A percentile compares a stretch with the other conserved stretches of the same genome.
Conservation (phyloP, 2,329 filamentous ascomycete species). For the Raffaelea arxii region DNA sequence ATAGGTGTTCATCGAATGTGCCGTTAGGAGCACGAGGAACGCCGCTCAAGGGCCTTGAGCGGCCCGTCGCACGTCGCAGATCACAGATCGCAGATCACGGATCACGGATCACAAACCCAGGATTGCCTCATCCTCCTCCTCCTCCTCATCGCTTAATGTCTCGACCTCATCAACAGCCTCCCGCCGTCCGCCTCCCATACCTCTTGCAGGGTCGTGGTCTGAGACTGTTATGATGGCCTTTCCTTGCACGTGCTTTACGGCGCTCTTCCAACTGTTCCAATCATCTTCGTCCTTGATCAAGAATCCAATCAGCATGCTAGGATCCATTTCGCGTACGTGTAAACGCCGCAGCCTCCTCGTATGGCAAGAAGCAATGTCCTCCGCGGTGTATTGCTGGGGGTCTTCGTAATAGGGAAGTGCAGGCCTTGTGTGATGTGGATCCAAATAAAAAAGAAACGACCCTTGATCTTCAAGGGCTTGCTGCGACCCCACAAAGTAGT, state of each 20-base stretch:
- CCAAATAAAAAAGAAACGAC: slow-evolving; percentile 82
- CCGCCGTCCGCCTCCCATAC: slow-evolving; percentile 47
- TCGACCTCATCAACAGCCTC: slow-evolving; percentile 85
- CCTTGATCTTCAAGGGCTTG: slow-evolving; percentile 33
- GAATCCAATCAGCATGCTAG: slow-evolving; percentile 94
- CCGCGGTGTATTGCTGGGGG: slow-evolving; percentile 48
- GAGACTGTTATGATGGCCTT: slow-evolving; percentile 83
- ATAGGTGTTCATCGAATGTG: too few relatives aligned
- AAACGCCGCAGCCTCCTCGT: slow-evolving; percentile 75
- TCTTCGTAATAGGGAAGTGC: slow-evolving; percentile 57
- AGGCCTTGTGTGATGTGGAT: slow-evolving; percentile 79
- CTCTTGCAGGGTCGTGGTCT: slow-evolving; percentile 53
- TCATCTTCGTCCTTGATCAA: slow-evolving; percentile 74
- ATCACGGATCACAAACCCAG: too few relatives aligned
- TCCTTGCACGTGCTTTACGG: slow-evolving; percentile 65
- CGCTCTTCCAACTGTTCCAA: slow-evolving; percentile 71
- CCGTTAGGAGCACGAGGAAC: too few relatives aligned
- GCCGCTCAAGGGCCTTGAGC: too few relatives aligned
- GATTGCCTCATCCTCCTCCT: too few relatives aligned
- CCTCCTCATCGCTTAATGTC: slow-evolving; percentile 64
- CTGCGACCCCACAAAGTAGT: slow-evolving; percentile 50
- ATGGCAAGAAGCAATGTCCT: slow-evolving; percentile 77
- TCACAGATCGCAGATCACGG: too few relatives aligned
- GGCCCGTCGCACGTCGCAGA: too few relatives aligned
- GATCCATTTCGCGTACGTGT: slow-evolving; percentile 88